phyloP scores from a whole-genome alignment of 306 rosid genomes.

The Hippophae tibetana region DNA sequence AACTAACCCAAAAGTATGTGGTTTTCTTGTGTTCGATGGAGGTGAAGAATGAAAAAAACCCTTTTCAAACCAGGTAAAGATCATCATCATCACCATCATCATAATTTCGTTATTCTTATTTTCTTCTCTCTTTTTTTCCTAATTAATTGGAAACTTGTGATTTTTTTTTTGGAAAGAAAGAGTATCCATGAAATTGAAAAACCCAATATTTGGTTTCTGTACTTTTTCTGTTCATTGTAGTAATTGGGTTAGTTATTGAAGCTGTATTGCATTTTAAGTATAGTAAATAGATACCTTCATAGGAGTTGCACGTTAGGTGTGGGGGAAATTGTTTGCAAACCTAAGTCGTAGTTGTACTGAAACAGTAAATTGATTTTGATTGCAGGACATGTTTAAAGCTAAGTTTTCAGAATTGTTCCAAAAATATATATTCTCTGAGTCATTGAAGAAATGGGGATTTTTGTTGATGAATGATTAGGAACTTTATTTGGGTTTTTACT shows the following conservation, averaged over 20 bases:
- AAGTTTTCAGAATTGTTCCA: no score
- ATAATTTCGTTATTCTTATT: not conserved
- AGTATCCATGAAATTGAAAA: not conserved
- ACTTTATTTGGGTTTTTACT: conserved; percentile 41
- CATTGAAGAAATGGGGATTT: conserved; percentile 15
- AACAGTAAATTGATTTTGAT: conserved; percentile 31
- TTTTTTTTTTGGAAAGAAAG: not conserved
- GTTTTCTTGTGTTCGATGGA: conserved; percentile 22
- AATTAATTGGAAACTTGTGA: no score
- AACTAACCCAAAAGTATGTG: conserved; percentile 21
- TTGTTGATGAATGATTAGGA: conserved; percentile 26
- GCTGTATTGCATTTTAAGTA: no score
- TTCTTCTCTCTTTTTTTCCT: not conserved
- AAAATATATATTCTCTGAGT: no score
- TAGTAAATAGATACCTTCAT: no score
- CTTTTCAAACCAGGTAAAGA: conserved; percentile 37
- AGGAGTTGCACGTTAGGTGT: not conserved
- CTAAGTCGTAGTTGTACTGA: conserved; percentile 2
- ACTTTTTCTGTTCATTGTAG: not conserved
- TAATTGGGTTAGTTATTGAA: no score
- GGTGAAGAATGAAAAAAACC: conserved; percentile 19
- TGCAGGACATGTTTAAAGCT: conserved; percentile 1
- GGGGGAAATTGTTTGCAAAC: conserved; percentile 15
- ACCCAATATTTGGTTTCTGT: not conserved
- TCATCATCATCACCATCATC: not conserved